Evolutionary conservation across 2,329 filamentous ascomycete genomes (phyloP), one percentile per base, ranked within the genome.

Genomic region (Paecilomyces fulvus): DNA sequence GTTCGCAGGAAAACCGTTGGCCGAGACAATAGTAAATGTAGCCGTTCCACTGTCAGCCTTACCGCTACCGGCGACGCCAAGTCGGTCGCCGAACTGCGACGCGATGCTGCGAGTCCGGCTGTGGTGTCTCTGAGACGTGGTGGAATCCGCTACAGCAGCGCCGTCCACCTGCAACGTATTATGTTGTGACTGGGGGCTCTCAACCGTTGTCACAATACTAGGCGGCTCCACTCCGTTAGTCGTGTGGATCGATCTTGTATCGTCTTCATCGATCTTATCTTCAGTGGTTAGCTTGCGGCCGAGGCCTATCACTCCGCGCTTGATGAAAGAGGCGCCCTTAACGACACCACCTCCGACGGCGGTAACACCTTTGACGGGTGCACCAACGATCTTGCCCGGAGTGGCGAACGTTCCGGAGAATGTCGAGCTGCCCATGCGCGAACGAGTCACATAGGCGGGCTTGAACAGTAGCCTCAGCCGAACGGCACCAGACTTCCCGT

Each of bases 361-460:
- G 30, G 89, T 89, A 33, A 88, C 86, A 30, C 91, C 92, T 76
- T 97, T 97, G 73, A 99, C 87, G n/a, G 94, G 95, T 17, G 87
- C 94, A 37, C 92, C 92, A 28, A 97, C 89, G 58, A 99, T 91
- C 74, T 92, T 92, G 51, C 89, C 89, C 28, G 94, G 90, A 1
- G 86, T 81, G 4, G 86, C 87, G 70, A 97, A 96, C 0, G 91
- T 95, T 30, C 92, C 92, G 0, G 87, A 87, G 77, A 99, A 96
- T 1, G 92, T 96, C 0, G 91, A 91, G 0, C 91, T 94, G 53
- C 94, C 94, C 72, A 96, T 90, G 52, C 91, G 83, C 11, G 88
- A 83, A 55, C 94, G 86, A 12, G 87, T 88, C 58, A 99, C 87
- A 67, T 97, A 99, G 69, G 90, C 86, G 11, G 94, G 90, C 59